Base-by-base conservation (phyloP, 225 moss, liverwort and hornwort species). In the Anthoceros angustus region DNA sequence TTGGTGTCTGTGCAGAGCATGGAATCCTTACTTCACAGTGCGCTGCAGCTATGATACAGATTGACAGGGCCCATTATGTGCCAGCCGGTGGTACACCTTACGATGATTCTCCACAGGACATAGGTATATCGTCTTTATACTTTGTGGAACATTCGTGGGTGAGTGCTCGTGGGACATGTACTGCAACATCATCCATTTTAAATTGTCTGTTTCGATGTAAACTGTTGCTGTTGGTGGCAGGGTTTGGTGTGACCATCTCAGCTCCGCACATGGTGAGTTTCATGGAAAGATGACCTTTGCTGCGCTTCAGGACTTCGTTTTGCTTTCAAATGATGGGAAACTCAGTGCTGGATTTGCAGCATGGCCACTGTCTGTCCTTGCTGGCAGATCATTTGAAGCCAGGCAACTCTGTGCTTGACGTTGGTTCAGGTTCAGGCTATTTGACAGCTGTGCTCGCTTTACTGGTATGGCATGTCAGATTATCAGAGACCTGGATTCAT, bases 371-470 rank as follows among this genome's bases (percentile, higher is more conserved):
- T 67, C 81, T 98, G 69, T 88, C 95, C 5, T 70, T 91, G 64
- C 76, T 98, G 69, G 88, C 91, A 46, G 82, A 87, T 70, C 79
- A 83, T 68, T 68, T 89, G 72, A 91, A 92, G 77, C 87, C 88
- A 12, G 91, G 95, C 20, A 87, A 86, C 80, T 80, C 82, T 63
- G 93, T 94, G 26, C 78, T 90, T 20, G 90, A 90, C 65, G 90
- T 90, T 50, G 90, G 93, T 6, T 90, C 93, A 64, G 91, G 95
- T 62, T 95, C 95, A 25, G 95, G 95, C 20, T 95, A 95, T 64
- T 76, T 95, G 72, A 95, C 91, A 65, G 91, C 91, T 8, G 79
- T 95, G 43, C 87, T 95, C 67, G 86, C 83, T 43, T 80, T 88
- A 64, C 91, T 95, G 95, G 95, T 81, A 77, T 38, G 7, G 7